Evolutionary conservation across 2,329 filamentous ascomycete genomes (phyloP), one percentile per base, ranked within the genome.

Genomic region (Penicillium crustosum): DNA sequence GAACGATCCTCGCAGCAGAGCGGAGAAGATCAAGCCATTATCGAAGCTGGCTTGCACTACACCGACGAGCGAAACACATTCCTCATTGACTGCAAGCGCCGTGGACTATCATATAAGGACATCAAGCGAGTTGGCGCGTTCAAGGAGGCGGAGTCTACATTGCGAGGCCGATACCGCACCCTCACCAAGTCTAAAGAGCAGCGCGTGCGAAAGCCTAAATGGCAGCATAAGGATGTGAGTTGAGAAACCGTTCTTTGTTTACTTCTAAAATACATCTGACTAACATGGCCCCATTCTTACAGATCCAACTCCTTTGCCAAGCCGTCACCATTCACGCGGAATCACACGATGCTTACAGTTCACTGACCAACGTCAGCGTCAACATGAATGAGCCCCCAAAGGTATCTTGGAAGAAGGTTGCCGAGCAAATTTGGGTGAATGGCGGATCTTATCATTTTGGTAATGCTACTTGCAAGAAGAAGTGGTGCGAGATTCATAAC

Each of bases 401-500:
- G 66, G 74, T 86, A 2, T 80, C 82, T 0, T 87, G 85, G 85
- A 85, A 85, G 73, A 79, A 78, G 55, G 79, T 87, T 23, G 78
- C 80, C 1, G 78, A 83, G 33, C 81, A 79, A 60, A 85, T 88
- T 55, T 70, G 67, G 61, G 65, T 71, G 4, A 68, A 81, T 44
- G 82, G 83, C 2, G 83, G 83, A 8, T 81, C 79, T 3, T 87
- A 87, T 66, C 76, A 77, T 35, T 87, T 86, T 65, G 84, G 83
- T 3, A 82, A 84, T 63, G 79, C 83, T 2, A 86, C 85, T 0
- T 86, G 83, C 65, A 85, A 86, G 70, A 85, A 83, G 73, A 86
- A 85, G 73, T 87, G 83, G 81, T 70, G 76, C 17, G 80, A 85
- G 68, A 65, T 82, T 19, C 65, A 75, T 49, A 60, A 61, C 17